Evolutionary conservation across 129 eudicot genomes (phyloP), one percentile per base, ranked within the genome.

Genomic region (Scalesia atractyloides): DNA sequence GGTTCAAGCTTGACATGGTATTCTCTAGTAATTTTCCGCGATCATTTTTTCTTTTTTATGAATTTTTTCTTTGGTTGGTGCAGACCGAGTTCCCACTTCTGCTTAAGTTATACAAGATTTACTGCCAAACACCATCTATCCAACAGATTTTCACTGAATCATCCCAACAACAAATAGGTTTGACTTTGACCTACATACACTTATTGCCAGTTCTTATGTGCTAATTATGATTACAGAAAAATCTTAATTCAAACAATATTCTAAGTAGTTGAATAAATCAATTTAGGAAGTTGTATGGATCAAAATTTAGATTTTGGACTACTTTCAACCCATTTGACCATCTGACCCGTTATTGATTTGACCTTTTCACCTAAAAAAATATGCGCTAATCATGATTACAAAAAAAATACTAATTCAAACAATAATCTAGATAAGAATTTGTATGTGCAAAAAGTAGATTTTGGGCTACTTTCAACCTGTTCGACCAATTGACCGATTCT

Each of bases 1-100:
- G 95, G 59, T 92, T 80, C 91, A 73, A 46, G 19, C 44, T 91
- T 69, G 92, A 86, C 79, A 80, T 84, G 97, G 97, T 91, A 90
- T 58, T 58, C 16, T 58, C 64, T 58, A 11, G 16, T 58, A 58
- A 58, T 26, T 22, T 8, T 34, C 64, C 16, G 0, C 14, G 41
- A 22, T 56, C 11, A 56, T 26, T 58, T 58, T 22, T 58, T 4
- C 4, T 15, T 24, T 26, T 58, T 58, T 58, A 12, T 58, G 10
- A 13, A 58, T 58, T 24, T 58, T 24, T 18, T 36, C 64, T 12
- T 24, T 26, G 7, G 17, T 58, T 24, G 64, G 16, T 58, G 64
- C 64, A 58, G 64, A 24, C 64, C 0, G 64, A 58, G 64, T 58
- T 58, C 17, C 64, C 64, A 14, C 39, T 58, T 58, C 64, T 58